A percentile compares a stretch with the other conserved stretches of the same genome.
These are phyloP conservation scores for Alternaria longipes DNA, from an alignment of 2,329 filamentous ascomycete genomes.

Conservation along the genomic window DNA sequence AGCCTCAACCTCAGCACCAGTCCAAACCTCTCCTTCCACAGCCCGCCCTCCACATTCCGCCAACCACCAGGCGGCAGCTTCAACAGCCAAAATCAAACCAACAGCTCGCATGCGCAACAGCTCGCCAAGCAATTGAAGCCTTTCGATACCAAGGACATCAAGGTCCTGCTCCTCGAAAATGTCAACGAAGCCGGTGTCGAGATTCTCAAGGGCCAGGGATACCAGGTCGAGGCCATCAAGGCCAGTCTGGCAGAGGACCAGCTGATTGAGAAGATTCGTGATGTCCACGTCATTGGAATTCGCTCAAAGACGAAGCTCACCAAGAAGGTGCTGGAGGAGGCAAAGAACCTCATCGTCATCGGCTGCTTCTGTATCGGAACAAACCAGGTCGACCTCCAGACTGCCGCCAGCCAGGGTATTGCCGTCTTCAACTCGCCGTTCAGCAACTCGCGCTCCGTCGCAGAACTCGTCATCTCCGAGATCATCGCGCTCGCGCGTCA, in stretches of 20 bases:
- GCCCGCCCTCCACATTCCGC: slow-evolving; percentile 69
- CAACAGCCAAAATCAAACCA: slow-evolving; percentile 32
- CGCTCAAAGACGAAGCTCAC: slow-evolving; percentile 97
- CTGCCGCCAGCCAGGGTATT: slow-evolving; percentile 84
- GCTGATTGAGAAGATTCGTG: slow-evolving; percentile 96
- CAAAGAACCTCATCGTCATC: slow-evolving; percentile 93
- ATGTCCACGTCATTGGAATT: slow-evolving; percentile 97
- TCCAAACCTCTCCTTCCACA: slow-evolving; percentile 78
- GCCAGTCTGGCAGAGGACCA: slow-evolving; percentile 89
- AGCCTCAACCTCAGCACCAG: slow-evolving; percentile 77
- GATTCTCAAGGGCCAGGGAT: slow-evolving; percentile 84
- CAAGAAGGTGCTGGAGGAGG: slow-evolving; percentile 82
- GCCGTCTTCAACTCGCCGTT: slow-evolving; percentile 99
- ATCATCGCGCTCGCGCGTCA: slow-evolving; percentile 93
- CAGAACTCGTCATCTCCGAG: slow-evolving; percentile 93
- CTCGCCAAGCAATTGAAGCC: slow-evolving; percentile 83
- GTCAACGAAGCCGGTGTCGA: slow-evolving; percentile 90
- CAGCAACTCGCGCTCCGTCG: slow-evolving; percentile 95
- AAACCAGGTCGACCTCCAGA: slow-evolving; percentile 90
- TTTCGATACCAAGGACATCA: slow-evolving; percentile 95
- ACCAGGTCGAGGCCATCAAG: slow-evolving; percentile 94
- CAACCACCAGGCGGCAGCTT: slow-evolving; percentile 43
- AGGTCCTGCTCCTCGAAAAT: slow-evolving; percentile 94
- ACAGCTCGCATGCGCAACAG: slow-evolving; percentile 45
- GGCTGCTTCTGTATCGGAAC: slow-evolving; percentile 99